Evolutionary conservation across 1,284 basidiomycete genomes (phyloP).

Genomic region (Trichosporon faecale): DNA sequence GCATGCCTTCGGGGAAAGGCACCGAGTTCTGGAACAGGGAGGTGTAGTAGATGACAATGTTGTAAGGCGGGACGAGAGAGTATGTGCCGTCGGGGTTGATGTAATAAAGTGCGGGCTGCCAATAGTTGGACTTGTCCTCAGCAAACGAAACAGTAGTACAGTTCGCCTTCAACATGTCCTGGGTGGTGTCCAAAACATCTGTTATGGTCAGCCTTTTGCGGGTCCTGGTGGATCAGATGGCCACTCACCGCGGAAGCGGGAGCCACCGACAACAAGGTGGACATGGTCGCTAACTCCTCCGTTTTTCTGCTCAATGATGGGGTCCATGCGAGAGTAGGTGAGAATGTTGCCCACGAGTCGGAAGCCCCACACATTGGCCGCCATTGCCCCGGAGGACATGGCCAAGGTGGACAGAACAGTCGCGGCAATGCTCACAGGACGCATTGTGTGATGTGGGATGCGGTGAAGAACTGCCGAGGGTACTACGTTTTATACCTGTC

Average conservation of each 20-base stretch:
- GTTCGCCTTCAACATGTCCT: neutral
- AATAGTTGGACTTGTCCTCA: neutral
- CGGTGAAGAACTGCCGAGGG: too few relatives aligned
- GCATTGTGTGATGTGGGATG: neutral
- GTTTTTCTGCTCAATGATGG: neutral
- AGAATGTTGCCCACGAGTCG: neutral
- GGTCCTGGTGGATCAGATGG: too few relatives aligned
- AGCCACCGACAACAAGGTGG: neutral
- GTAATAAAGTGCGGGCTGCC: neutral
- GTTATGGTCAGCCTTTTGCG: too few relatives aligned
- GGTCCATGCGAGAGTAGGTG: neutral
- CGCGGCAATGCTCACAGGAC: neutral
- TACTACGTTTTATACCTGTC: too few relatives aligned
- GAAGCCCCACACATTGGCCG: neutral
- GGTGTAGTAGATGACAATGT: neutral
- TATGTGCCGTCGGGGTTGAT: neutral
- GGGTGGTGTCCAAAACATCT: neutral
- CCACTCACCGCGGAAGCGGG: neutral
- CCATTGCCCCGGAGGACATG: neutral
- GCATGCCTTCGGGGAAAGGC: neutral
- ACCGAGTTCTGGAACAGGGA: neutral
- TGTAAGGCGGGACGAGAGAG: neutral
- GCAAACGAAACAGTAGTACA: neutral
- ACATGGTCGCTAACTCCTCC: neutral
- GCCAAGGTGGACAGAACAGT: neutral